Base-by-base conservation (phyloP, 2,329 filamentous ascomycete species). In the Teratosphaeria destructans region DNA sequence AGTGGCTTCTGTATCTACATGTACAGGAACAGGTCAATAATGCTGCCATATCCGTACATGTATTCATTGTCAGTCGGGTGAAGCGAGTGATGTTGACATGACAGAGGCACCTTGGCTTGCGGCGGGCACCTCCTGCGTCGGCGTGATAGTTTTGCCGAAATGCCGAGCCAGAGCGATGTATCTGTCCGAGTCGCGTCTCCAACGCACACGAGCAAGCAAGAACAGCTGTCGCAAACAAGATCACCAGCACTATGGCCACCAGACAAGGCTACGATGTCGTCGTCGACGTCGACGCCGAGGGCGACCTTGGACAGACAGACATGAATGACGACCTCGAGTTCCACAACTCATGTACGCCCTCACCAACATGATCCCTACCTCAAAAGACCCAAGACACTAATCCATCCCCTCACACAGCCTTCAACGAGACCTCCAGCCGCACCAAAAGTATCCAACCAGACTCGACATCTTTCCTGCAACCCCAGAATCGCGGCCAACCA, bases 311-410 rank as follows among this genome's bases (percentile, higher is more conserved):
- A 70, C 92, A 96, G 77, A 99, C 94, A 60, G 94, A 99, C 75
- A 87, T 99, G 27, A 91, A 96, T 80, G 93, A 96, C 75, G 94
- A 97, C 77, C 91, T 99, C 74, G 94, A 97, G 82, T 99, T 99
- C 79, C 94, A 99, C 81, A 89, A 86, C 72, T 96, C 92, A 65
- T 86, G 84, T 86, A 77, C 67, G 77, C 43, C 14, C 29, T n/a
- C n/a, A 19, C 37, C 37, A 12, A 14, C 16, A n/a, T 5, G 16
- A 43, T 14, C 12, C 35, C 12, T 34, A 39, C 4, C 23, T n/a
- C 52, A 55, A 12, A 14, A 43, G 27, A 57, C 16, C 16, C 34
- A 19, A 32, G 23, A 19, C 8, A 43, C 54, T 59, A 23, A 60
- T 47, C 27, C 32, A n/a, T 27, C 52, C 10, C 37, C 5, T n/a